Evolutionary conservation across 2,329 filamentous ascomycete genomes (phyloP), one percentile per base, ranked within the genome.

Genomic region (Aspergillus udagawae): DNA sequence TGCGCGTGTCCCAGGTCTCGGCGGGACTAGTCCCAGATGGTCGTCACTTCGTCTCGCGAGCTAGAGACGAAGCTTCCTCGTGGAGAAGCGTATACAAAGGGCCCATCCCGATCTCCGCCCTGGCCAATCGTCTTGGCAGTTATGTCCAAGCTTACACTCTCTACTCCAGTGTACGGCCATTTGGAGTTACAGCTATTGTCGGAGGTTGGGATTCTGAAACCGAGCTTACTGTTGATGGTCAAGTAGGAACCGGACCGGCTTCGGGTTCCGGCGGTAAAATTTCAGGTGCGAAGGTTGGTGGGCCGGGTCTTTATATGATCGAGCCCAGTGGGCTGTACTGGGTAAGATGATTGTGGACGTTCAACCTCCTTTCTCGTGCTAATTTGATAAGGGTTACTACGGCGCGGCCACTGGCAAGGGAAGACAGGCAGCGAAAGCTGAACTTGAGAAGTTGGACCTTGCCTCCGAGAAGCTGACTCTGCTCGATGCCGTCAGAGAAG

Each of bases 141-240:
- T 99, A 97, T 78, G 89, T 96, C 54, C 94, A 99, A 80, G 92
- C 91, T 61, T 97, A 97, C 81, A 99, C 94, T 8, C 88, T 97
- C 69, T 97, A 97, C 82, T 93, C 91, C 58, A 95, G 91, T 61
- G 94, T 99, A 59, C 90, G 94, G 60, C 94, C 94, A 35, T 99
- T 99, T 72, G 94, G 94, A 70, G 91, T 97, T 74, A 96, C 93
- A 21, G 90, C 92, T 60, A 97, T 99, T 72, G 78, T 99, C 60
- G 94, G 87, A 66, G 94, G 94, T 59, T 95, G 92, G 84, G 94
- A 99, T 79, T 90, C 90, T 55, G 92, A 96, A 75, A 84, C 86
- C 47, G 92, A 96, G 73, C 78, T 88, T 48, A 87, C 87, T 51
- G 92, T 97, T 49, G 93, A 97, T 73, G 93, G 91, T 62, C 88